Conservation (phyloP, 768 basidiomycete genomes). For the Hygrocybe punicea region DNA sequence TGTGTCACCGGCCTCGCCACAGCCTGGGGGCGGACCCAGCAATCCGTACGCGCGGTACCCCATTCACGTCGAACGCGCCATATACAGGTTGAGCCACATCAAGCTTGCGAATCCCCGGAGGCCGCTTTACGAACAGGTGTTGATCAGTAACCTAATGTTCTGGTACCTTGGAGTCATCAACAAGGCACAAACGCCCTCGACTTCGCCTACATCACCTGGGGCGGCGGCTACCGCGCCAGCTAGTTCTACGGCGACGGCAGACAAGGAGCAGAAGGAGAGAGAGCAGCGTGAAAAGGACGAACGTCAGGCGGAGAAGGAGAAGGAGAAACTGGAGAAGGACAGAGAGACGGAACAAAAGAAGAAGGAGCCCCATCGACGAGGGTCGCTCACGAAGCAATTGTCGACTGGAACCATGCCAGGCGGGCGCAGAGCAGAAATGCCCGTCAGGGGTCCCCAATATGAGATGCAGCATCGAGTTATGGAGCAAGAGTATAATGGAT, state of each 20-base stretch:
- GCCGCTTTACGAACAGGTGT: slow-evolving; percentile 94
- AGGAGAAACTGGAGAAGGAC: slow-evolving; percentile 45
- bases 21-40: slow-evolving; percentile 36
- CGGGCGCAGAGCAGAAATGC: slow-evolving; percentile 75
- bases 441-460: slow-evolving; percentile 85
- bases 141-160: slow-evolving; percentile 95
- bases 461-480: slow-evolving; percentile 92
- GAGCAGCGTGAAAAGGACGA: slow-evolving; percentile 38
- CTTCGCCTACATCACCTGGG: slow-evolving; percentile 25
- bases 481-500: slow-evolving; percentile 77
- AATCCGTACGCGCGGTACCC: slow-evolving; percentile 79
- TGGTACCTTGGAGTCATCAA: slow-evolving; percentile 99
- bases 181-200: slow-evolving; percentile 63
- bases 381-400: slow-evolving; percentile 65
- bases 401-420: slow-evolving; percentile 46
- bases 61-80: slow-evolving; percentile 97
- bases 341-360: slow-evolving; percentile 56
- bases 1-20: slow-evolving; percentile 59
- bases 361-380: slow-evolving; percentile 49
- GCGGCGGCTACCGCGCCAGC: slow-evolving; percentile 25
- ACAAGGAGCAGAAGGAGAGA: slow-evolving; percentile 39
- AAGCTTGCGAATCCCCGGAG: slow-evolving; percentile 96
- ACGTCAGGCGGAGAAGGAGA: slow-evolving; percentile 35
- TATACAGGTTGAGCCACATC: slow-evolving; percentile 96
- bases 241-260: slow-evolving; percentile 39